These are phyloP conservation scores for Sphaerostilbella broomeana DNA, from an alignment of 2,329 filamentous ascomycete species.

Conservation along the genomic window DNA sequence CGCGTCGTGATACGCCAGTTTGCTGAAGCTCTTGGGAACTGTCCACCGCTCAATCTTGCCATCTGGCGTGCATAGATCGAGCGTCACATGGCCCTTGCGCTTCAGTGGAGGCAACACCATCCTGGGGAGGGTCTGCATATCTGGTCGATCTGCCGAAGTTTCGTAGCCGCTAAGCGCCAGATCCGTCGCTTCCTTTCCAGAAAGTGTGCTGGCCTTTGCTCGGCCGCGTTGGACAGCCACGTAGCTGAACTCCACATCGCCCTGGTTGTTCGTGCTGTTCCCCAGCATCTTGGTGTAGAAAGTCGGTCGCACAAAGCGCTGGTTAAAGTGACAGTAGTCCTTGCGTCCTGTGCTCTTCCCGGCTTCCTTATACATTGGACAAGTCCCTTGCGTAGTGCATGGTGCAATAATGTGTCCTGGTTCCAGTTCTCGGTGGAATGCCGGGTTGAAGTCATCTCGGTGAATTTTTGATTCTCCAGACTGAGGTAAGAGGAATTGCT, in stretches of 20 bases:
- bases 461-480: slow-evolving; percentile 29
- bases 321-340: slow-evolving; percentile 85
- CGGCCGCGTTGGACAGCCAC: slow-evolving; percentile 75
- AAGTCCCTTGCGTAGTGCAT: slow-evolving; percentile 83
- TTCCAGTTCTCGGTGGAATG: slow-evolving; percentile 42
- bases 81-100: slow-evolving; percentile 75
- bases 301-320: slow-evolving; percentile 76
- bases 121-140: slow-evolving; percentile 69
- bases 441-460: slow-evolving; percentile 35
- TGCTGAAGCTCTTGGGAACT: slow-evolving; percentile 73
- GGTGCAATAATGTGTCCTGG: slow-evolving; percentile 60
- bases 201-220: slow-evolving; percentile 22
- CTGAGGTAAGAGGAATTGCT: slow-evolving; percentile 59
- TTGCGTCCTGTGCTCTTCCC: slow-evolving; percentile 69
- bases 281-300: slow-evolving; percentile 75
- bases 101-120: slow-evolving; percentile 77
- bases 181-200: slow-evolving; percentile 53
- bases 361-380: slow-evolving; percentile 77
- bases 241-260: slow-evolving; percentile 88
- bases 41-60: slow-evolving; percentile 91
- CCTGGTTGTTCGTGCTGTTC: slow-evolving; percentile 67
- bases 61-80: slow-evolving; percentile 84
- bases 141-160: slow-evolving; percentile 34
- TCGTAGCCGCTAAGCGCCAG: slow-evolving; percentile 70
- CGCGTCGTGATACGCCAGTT: slow-evolving; percentile 82